phyloP scores from a whole-genome alignment of 805 yeast species.

The Candida quercuum region DNA sequence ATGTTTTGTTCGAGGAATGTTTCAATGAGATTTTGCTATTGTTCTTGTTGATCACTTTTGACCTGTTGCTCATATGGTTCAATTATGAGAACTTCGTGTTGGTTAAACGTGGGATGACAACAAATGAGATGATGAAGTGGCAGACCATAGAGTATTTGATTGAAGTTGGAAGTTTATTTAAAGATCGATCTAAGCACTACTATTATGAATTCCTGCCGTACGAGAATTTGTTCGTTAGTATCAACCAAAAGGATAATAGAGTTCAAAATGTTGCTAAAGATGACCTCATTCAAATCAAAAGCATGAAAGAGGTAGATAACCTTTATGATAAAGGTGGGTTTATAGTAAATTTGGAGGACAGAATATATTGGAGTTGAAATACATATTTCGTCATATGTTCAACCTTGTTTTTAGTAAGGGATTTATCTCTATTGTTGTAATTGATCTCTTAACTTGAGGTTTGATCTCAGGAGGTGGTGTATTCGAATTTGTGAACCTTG shows the following conservation, averaged over 20 bases:
- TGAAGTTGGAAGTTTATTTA: slow-evolving; percentile 31
- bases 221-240: slow-evolving; percentile 20
- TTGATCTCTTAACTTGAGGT: slow-evolving; percentile 6
- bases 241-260: slow-evolving; percentile 11
- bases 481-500: slow-evolving; percentile 8
- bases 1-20: slow-evolving; percentile 1
- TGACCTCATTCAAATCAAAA: slow-evolving; percentile 3
- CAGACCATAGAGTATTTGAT: slow-evolving; percentile 49
- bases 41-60: slow-evolving; percentile 39
- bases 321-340: slow-evolving; percentile 19
- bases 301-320: slow-evolving; percentile 13
- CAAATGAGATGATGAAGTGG: slow-evolving; percentile 76
- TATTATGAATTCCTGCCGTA: slow-evolving; percentile 17
- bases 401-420: slow-evolving; percentile 16
- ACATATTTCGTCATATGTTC: too few species aligned
- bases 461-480: slow-evolving; percentile 1
- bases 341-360: slow-evolving; percentile 14
- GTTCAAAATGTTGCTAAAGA: slow-evolving; percentile 7
- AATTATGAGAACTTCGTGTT: slow-evolving; percentile 40
- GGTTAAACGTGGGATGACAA: slow-evolving; percentile 63
- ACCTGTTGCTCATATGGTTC: slow-evolving; percentile 40
- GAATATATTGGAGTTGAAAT: slow-evolving; percentile 5
- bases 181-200: slow-evolving; percentile 7
- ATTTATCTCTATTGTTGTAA: slow-evolving; percentile 6
- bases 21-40: slow-evolving; percentile 23